Base-by-base conservation (phyloP, 768 basidiomycete genomes). In the Nevesoporus exiguus region DNA sequence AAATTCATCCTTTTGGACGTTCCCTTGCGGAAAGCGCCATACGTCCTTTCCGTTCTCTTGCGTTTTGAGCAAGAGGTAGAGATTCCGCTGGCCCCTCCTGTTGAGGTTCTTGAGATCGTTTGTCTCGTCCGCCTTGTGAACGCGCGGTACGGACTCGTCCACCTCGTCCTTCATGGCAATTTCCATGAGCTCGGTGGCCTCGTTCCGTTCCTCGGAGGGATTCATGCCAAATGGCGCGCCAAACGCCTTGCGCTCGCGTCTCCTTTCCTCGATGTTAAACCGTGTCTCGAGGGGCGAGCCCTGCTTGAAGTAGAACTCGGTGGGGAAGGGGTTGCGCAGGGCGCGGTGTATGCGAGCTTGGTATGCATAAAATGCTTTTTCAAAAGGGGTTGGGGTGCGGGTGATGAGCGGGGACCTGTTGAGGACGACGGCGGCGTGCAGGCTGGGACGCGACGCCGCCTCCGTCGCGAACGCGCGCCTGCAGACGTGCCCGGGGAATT, bases 231-330 rank as follows among this genome's bases (percentile, higher is more conserved):
- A 83, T 4, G 70, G 74, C 0, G 77, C 73, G 0, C 93, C 93
- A 70, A 93, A 98, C 0, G 88, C 85, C 49, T 77, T 75, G 36
- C 76, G 73, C 63, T 94, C 92, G 47, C 89, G 80, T 55, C 78
- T 74, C 43, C 82, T 80, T 64, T 94, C 88, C 66, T 93, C 88
- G 47, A 82, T 70, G 45, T 78, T 84, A 71, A 93, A 96, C 36
- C 88, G 81, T 14, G 84, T 83, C 68, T 94, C 88, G 29, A 94
- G 80, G 15, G 90, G 77, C 0, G 93, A 90, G 9, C 94, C 94
- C 47, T 85, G 85, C 72, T 93, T 93, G 80, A 96, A 96, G 75
- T 95, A 98, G 72, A 96, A 93, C 44, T 93, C 86, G 54, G 82
- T 77, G 17, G 94, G 90, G 68, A 93, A 86, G 1, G 94, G 94